Conservation (phyloP, 164 flowering plant species). For the Cinnamomum chago region DNA sequence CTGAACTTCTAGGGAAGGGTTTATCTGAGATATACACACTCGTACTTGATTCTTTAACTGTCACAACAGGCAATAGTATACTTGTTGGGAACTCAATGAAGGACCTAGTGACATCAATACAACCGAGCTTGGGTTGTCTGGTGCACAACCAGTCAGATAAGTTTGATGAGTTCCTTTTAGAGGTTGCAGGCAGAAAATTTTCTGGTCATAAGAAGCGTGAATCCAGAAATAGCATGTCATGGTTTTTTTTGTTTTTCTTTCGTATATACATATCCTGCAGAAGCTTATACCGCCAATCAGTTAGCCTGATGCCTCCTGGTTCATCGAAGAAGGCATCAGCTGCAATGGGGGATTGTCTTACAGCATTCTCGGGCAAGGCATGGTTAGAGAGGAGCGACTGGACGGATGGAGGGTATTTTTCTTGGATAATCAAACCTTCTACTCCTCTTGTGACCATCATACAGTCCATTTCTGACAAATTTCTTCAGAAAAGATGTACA, state of each 20-base stretch:
- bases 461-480: conserved; percentile 36
- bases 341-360: conserved; percentile 50
- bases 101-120: conserved; percentile 39
- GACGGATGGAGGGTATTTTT: conserved; percentile 60
- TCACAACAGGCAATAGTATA: conserved; percentile 62
- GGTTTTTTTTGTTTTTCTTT: conserved; percentile 63
- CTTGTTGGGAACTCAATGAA: conserved; percentile 53
- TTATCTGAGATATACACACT: conserved; percentile 63
- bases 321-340: conserved; percentile 50
- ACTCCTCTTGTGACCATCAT: conserved; percentile 44
- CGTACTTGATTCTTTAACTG: conserved; percentile 54
- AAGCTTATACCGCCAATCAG: conserved; percentile 58
- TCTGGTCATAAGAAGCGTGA: conserved; percentile 6
- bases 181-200: conserved; percentile 29
- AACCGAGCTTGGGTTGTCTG: conserved; percentile 45
- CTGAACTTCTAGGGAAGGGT: conserved; percentile 58
- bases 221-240: conserved; percentile 21
- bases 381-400: conserved; percentile 42
- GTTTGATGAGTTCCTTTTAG: conserved; percentile 31
- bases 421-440: conserved; percentile 64
- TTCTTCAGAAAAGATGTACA: conserved; percentile 23
- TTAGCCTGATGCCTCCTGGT: conserved; percentile 70
- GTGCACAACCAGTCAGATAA: conserved; percentile 30
- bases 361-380: conserved; percentile 54
- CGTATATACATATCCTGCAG: conserved; percentile 62